Percentiles rank a stretch among this genome's conserved stretches.
Evolutionary conservation across 345 rosid species (phyloP).

Genomic region (Acer saccharum): DNA sequence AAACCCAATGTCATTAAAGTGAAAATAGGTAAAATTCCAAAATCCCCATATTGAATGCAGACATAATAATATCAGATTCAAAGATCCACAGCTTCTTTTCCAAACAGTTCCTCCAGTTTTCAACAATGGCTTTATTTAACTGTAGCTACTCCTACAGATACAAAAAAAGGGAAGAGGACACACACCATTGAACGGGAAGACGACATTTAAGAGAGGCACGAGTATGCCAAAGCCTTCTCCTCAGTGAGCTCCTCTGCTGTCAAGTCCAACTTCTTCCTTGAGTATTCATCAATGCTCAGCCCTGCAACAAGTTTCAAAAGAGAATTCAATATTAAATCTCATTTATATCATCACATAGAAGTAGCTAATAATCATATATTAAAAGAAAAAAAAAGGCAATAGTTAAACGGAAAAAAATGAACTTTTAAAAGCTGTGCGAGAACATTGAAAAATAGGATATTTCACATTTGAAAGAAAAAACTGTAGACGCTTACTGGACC

Average conservation of each 20-base stretch:
- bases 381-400: neutral
- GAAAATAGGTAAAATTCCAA: constrained; percentile 10
- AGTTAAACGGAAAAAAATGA: neutral
- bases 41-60: constrained; percentile 4
- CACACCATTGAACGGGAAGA: neutral
- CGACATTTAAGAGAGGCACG: constrained; percentile 70
- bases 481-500: neutral
- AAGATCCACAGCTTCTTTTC: constrained; percentile 21
- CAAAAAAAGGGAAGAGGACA: neutral
- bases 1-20: neutral
- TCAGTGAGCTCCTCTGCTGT: constrained; percentile 87
- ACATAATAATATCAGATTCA: constrained; percentile 1
- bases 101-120: constrained; percentile 22
- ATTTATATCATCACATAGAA: neutral
- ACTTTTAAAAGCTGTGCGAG: too few species aligned
- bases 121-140: constrained; percentile 35
- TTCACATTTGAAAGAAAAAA: too few species aligned
- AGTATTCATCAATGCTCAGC: constrained; percentile 77
- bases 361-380: neutral
- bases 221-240: constrained; percentile 97
- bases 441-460: too few species aligned
- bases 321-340: neutral
- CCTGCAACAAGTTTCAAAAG: constrained; percentile 38
- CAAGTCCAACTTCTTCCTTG: constrained; percentile 93
- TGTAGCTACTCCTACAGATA: constrained; percentile 7